These are phyloP conservation scores for Quercus variabilis DNA, from an alignment of 306 rosid genomes.

Conservation along the genomic window DNA sequence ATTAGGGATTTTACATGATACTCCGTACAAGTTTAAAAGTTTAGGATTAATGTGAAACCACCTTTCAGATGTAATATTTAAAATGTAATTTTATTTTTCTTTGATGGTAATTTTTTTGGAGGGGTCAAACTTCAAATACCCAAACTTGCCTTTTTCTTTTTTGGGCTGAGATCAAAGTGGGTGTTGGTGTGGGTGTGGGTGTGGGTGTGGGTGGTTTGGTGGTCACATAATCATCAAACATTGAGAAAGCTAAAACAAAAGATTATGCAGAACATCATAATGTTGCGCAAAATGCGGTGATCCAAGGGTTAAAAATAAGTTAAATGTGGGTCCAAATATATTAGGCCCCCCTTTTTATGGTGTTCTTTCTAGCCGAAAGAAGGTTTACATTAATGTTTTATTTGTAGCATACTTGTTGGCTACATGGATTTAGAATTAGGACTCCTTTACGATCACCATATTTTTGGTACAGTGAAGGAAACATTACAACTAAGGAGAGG, in stretches of 20 bases:
- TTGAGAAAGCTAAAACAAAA: conserved; percentile 6
- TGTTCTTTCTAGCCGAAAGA: conserved; percentile 15
- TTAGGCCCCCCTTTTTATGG: conserved; percentile 4
- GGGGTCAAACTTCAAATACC: background rate
- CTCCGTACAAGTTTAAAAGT: no score
- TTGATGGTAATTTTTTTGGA: background rate
- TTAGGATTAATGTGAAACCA: no score
- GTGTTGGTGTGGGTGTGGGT: background rate
- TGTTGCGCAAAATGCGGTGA: conserved; percentile 19
- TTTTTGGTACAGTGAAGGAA: no score
- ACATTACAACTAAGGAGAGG: conserved; percentile 9
- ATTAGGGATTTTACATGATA: no score
- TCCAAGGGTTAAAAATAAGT: background rate
- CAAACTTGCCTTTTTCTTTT: background rate
- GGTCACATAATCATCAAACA: background rate
- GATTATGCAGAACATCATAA: conserved; percentile 24
- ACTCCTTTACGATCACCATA: no score
- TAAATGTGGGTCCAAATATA: conserved; percentile 25
- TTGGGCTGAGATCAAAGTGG: background rate
- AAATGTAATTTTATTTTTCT: no score
- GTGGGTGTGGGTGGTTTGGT: background rate
- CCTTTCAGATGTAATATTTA: no score
- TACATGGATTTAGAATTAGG: background rate
- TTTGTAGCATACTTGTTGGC: no score
- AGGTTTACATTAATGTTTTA: conserved; percentile 3